Evolutionary conservation across 75 land plant species (phyloP).

Genomic region (Cunninghamia lanceolata): DNA sequence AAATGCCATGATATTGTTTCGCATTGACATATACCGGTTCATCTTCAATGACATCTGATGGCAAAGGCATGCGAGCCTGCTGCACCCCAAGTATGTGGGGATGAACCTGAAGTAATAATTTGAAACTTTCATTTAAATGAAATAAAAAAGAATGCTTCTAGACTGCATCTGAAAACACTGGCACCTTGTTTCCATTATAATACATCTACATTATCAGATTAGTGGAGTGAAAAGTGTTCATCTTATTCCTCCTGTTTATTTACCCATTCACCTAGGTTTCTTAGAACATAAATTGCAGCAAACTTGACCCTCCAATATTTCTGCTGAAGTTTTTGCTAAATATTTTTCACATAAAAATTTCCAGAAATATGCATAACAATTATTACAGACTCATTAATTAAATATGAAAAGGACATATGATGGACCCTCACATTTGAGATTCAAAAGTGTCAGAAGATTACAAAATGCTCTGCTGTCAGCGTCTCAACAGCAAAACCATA

Average conservation of each 20-base stretch:
- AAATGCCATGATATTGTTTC: constrained; percentile 78
- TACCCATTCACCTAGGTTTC: background rate
- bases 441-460: background rate
- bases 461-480: background rate
- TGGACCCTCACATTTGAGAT: background rate
- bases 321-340: background rate
- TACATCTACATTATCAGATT: constrained; percentile 1
- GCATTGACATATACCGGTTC: constrained; percentile 87
- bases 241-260: background rate
- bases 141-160: background rate
- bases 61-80: constrained; percentile 67
- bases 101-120: constrained; percentile 28
- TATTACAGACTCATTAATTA: background rate
- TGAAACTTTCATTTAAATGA: background rate
- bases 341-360: background rate
- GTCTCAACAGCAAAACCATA: background rate
- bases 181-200: background rate
- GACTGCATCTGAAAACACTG: background rate
- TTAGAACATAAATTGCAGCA: background rate
- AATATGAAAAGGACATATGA: background rate
- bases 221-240: background rate
- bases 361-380: background rate
- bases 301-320: background rate
- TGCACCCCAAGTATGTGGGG: constrained; percentile 61
- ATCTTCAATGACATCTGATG: constrained; percentile 64